Base-by-base conservation (phyloP, 331 rosid genomes). In the Quercus lobata region DNA sequence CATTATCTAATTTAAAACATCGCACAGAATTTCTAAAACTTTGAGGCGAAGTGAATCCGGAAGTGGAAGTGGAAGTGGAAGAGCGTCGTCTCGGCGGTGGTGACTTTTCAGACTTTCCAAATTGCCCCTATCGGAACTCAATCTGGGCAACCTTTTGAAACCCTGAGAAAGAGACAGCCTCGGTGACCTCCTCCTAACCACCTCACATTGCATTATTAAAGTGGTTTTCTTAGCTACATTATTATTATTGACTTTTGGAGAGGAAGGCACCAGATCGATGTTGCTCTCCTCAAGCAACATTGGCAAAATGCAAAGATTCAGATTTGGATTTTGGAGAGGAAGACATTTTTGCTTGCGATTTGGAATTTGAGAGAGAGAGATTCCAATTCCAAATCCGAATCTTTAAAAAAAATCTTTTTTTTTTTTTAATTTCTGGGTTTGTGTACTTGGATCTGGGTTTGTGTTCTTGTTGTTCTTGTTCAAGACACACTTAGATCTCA, bases 121-220 rank as follows among this genome's bases (percentile, higher is more conserved):
- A 21, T 57, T 11, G 2, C 24, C 60, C 11, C 12, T 2, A 58
- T 30, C 69, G 10, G 81, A 44, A 21, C 46, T 55, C 6, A 82
- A 49, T 22, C 85, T 69, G 10, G 86, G 82, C 57, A 92, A 92
- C 79, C 87, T 87, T 73, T 86, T 79, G 70, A 68, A 19, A 44
- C 24, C 29, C 21, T 2, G 27, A 27, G 44, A 58, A 0, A 57
- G 24, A 19, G 34, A 52, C 3, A 68, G 77, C 56, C 86, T 86
- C 53, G 83, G 66, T 3, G 83, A 79, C 71, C 79, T 73, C 22
- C 83, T 41, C 19, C 83, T 41, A 24, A 34, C 4, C 61, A 55
- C 16, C 11, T 35, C 24, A 4, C 27, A 74, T 27, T 16, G 21
- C 0, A 19, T 10, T 3, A 14, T 44, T 19, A 71, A 76, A 32